phyloP scores from a whole-genome alignment of 73 alveolate genomes.

The Effrenium voratum region DNA sequence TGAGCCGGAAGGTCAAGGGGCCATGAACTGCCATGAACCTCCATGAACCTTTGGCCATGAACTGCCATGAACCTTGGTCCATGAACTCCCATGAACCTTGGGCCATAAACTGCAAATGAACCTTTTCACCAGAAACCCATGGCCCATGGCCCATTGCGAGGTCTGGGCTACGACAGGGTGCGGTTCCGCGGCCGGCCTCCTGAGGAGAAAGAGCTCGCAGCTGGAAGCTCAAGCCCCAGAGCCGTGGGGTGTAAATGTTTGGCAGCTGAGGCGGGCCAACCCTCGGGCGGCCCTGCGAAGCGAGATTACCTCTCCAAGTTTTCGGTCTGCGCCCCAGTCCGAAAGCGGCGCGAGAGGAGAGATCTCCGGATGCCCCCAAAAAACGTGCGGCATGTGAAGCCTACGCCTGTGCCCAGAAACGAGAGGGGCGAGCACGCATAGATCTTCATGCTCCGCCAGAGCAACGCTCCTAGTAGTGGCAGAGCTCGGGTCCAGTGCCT shows the following conservation, averaged over 20 bases:
- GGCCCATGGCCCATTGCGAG: too few species aligned
- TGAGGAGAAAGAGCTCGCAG: neutral
- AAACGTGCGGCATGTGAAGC: too few species aligned
- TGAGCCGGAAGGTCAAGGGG: too few species aligned
- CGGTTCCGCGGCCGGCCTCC: slow-evolving; percentile 32
- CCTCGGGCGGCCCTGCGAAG: slow-evolving; percentile 30
- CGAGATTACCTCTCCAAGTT: slow-evolving; percentile 37
- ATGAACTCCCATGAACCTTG: too few species aligned
- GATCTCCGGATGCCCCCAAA: too few species aligned
- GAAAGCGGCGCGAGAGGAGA: too few species aligned
- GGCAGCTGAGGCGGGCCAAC: slow-evolving; percentile 1
- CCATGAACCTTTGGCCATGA: too few species aligned
- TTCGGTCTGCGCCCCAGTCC: neutral
- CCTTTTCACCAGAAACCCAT: too few species aligned
- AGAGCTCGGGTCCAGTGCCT: neutral
- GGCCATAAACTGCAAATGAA: too few species aligned
- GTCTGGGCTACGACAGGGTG: neutral
- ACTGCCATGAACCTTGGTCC: too few species aligned
- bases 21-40: too few species aligned
- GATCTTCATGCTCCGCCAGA: slow-evolving; percentile 21
- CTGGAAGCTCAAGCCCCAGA: neutral
- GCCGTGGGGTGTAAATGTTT: neutral
- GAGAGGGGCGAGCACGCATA: slow-evolving; percentile 12
- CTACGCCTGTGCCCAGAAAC: neutral
- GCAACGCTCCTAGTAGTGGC: neutral